Base-by-base conservation (phyloP, 371 early-diverging fungal species). In the Rhizopus arrhizus region DNA sequence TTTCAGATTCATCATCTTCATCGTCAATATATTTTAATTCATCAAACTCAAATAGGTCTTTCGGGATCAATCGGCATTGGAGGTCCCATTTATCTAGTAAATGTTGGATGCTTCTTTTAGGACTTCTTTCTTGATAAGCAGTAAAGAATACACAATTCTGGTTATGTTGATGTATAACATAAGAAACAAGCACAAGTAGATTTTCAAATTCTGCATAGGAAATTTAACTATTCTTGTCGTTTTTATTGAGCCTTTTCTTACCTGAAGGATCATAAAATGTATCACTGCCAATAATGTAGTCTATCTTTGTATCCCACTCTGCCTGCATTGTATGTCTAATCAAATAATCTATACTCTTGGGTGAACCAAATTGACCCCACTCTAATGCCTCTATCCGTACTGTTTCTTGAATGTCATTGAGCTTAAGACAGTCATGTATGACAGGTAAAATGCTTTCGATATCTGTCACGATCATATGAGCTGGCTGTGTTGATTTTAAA, bases 211-310 rank as follows among this genome's bases (percentile, higher is more conserved):
- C 85, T 85, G 67, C 5, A 33, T n/a, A 10, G 53, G 12, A 8
- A 36, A 46, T 52, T 11, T 16, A 22, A 33, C 5, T 6, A 48
- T 7, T 28, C 8, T 12, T 29, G 3, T 28, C 12, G 2, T 29
- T 48, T 48, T 11, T 36, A 40, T 56, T 49, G 12, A 47, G 5
- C 22, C 16, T 10, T 4, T 56, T 36, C 8, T 45, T 72, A 82
- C 85, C 79, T 52, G 68, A 64, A 5, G 85, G 85, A 51, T 85
- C 77, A 65, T 85, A 85, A 57, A 85, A 82, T 0, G 83, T 82
- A 53, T 85, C 85, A 48, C 83, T 83, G 3, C 85, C 85, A 42
- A 85, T 54, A 12, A 85, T 75, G 40, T 74, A 62, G 49, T 85
- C 82, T 12, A 85, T 73, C 3, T 49, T 59, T 4, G 68, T 64